Base-by-base conservation (phyloP, 352 stramenopile species). In the Globisporangium paroecandrum region DNA sequence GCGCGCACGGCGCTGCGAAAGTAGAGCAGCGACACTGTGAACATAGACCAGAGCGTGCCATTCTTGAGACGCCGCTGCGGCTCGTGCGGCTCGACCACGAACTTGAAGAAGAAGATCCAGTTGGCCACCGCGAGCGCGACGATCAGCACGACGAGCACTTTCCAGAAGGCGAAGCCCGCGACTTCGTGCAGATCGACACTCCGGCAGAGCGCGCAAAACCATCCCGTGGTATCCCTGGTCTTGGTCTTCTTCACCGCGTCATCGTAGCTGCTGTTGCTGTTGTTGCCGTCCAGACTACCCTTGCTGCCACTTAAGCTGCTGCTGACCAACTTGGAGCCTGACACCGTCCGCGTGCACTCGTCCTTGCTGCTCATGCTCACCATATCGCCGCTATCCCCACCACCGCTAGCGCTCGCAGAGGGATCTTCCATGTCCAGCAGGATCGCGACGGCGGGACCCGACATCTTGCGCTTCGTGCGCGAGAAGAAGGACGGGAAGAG, bases 81-180 rank as follows among this genome's bases (percentile, higher is more conserved):
- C 36, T 82, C 70, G 25, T 86, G 72, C 2, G 81, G 76, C 60
- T 85, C 74, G 49, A 89, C 71, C 43, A 88, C 74, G 66, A 85
- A 88, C 69, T 88, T 88, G 75, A 88, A 89, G 65, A 89, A 88
- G 18, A 78, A 73, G 53, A 86, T 73, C 81, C 81, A 89, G 25
- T 77, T 68, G 65, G 77, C 77, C 29, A 89, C 81, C 58, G 68
- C 76, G 8, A 84, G 66, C 9, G 70, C 77, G 36, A 85, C 71
- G 55, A 88, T 72, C 43, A 87, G 69, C 47, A 77, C 74, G 34
- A 75, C 71, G 36, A 85, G 36, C 61, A 69, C 55, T 24, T 61
- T 70, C 41, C 83, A 88, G 10, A 85, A 47, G 49, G 76, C 58
- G 58, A 89, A 89, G 34, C 53, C 64, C 12, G 76, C 57, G 20